A percentile compares a stretch with the other conserved stretches of the same genome.
These are phyloP conservation scores for Suhomyces atakaporum DNA, from an alignment of 1,139 yeast species.

Conservation along the genomic window DNA sequence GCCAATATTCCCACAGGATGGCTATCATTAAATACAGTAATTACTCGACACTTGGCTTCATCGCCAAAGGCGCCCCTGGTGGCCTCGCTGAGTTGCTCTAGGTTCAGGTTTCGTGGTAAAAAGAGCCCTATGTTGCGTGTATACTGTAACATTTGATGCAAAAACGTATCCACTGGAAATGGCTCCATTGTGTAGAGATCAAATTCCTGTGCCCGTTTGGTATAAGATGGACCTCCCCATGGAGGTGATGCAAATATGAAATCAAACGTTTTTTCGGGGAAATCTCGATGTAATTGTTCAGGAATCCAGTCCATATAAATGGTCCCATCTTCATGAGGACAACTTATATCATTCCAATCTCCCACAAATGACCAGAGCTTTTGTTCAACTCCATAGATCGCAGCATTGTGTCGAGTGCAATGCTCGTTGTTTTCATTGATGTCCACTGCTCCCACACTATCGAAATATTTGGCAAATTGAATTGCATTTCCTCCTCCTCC, in stretches of 20 bases:
- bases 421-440: conserved; percentile 57
- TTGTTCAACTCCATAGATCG: conserved; percentile 61
- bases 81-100: conserved; percentile 54
- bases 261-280: conserved; percentile 45
- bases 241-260: conserved; percentile 88
- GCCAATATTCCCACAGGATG: conserved; percentile 57
- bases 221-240: conserved; percentile 91
- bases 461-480: conserved; percentile 68
- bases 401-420: conserved; percentile 73
- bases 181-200: conserved; percentile 44
- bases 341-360: conserved; percentile 54
- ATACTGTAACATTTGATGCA: conserved; percentile 43
- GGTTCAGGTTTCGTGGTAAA: conserved; percentile 71
- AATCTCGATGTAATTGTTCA: conserved; percentile 16
- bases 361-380: conserved; percentile 51
- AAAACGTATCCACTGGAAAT: conserved; percentile 46
- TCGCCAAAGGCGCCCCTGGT: conserved; percentile 50
- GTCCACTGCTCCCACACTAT: conserved; percentile 68
- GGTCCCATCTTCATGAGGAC: conserved; percentile 21
- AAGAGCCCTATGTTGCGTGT: conserved; percentile 63
- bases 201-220: conserved; percentile 21
- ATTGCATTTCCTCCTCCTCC: conserved; percentile 97
- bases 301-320: conserved; percentile 34
- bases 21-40: conserved; percentile 46
- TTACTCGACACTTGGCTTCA: conserved; percentile 47